Conservation (phyloP, 78 protist genomes). For the Creolimax fragrantissima region DNA sequence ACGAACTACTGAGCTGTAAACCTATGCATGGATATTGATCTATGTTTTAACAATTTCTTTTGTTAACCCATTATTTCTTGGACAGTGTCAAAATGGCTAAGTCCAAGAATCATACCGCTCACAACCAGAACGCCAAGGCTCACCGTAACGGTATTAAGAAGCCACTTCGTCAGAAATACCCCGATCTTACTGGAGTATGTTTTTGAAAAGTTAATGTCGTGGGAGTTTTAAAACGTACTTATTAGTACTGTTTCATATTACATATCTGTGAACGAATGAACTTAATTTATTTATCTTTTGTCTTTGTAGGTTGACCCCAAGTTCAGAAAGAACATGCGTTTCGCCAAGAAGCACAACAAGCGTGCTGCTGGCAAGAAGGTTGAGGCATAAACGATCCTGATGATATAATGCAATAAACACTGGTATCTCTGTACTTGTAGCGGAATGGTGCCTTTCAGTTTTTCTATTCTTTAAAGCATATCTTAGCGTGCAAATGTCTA, state of each 20-base stretch:
- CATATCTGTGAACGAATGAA: not conserved
- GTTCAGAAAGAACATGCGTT: constrained; percentile 31
- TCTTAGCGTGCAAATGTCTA: no score
- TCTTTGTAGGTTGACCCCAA: constrained; percentile 28
- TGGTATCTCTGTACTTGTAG: no score
- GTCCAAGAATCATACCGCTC: constrained; percentile 26
- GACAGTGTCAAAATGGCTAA: constrained; percentile 16
- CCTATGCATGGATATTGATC: no score
- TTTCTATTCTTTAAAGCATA: no score
- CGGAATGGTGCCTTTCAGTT: no score
- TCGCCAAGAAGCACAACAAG: constrained; percentile 35
- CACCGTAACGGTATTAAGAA: constrained; percentile 43
- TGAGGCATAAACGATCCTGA: no score
- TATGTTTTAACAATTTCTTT: no score
- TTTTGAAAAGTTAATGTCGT: not conserved
- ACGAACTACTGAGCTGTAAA: no score
- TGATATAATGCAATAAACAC: no score
- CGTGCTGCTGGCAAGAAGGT: no score
- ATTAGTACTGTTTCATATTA: not conserved
- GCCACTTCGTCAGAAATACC: constrained; percentile 18
- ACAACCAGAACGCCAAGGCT: constrained; percentile 25
- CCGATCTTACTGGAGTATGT: constrained; percentile 13
- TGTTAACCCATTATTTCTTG: no score
- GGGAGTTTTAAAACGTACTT: not conserved
- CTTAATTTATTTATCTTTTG: not conserved